A percentile compares a stretch with the other conserved stretches of the same genome.
These are phyloP conservation scores for Xerocomus nothofagi DNA, from an alignment of 1,284 basidiomycete genomes.

Conservation along the genomic window DNA sequence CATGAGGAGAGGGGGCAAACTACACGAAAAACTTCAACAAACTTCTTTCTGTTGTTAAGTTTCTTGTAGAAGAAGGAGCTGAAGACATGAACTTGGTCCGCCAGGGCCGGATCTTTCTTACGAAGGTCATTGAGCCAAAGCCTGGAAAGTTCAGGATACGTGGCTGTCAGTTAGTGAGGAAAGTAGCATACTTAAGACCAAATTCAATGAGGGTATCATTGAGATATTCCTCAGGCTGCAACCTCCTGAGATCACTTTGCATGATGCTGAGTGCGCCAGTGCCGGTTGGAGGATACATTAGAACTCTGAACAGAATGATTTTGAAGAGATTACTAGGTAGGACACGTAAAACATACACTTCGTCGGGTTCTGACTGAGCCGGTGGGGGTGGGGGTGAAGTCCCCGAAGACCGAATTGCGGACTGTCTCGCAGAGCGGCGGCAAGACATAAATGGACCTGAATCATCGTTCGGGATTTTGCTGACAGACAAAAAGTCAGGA, in stretches of 20 bases:
- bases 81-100: constrained; percentile 84
- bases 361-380: constrained; percentile 52
- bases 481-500: constrained; percentile 9
- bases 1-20: constrained; percentile 5
- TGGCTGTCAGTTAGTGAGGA: background rate
- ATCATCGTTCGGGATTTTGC: constrained; percentile 14
- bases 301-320: constrained; percentile 48
- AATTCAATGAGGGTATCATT: constrained; percentile 98
- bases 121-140: constrained; percentile 65
- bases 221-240: constrained; percentile 79
- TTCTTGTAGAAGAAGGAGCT: constrained; percentile 98
- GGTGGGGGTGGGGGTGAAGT: constrained; percentile 31
- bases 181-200: constrained; percentile 78
- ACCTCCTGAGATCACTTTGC: constrained; percentile 70
- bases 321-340: background rate
- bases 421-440: constrained; percentile 37
- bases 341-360: constrained; percentile 50
- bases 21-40: constrained; percentile 26
- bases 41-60: constrained; percentile 75
- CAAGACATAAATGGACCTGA: background rate
- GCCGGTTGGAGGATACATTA: constrained; percentile 71
- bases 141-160: constrained; percentile 41
- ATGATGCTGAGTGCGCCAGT: constrained; percentile 78
- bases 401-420: constrained; percentile 15
- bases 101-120: constrained; percentile 55